Base-by-base conservation (phyloP, 176 grass and related monocot species). In the Puya raimondii region DNA sequence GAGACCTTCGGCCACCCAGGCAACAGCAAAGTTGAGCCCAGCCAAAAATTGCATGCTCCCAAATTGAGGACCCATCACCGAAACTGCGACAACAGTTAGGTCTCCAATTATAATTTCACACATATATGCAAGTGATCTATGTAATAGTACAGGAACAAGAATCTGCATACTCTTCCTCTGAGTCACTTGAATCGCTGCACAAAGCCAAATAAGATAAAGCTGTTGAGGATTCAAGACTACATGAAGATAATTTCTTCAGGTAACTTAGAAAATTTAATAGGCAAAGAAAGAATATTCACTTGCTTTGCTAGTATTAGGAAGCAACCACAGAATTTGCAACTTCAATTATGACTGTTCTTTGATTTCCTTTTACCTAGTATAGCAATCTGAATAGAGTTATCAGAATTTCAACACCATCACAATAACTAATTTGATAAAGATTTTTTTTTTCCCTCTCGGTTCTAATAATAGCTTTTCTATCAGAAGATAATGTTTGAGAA, bases 121-220 rank as follows among this genome's bases (percentile, higher is more conserved):
- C 23, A 72, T 48, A 58, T 72, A 72, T 72, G 70, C 70, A 72
- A 72, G 52, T 33, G 10, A 72, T 72, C 70, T 72, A 72, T 53
- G 56, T 33, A 54, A 72, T 56, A 72, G 23, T 48, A 72, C 70
- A 72, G 52, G 26, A 4, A 64, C 72, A 74, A 74, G 72, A 74
- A 74, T 74, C 72, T 50, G 17, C 72, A 29, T 74, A 74, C 61
- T 74, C 72, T 7, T 74, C 58, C 72, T 74, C 72, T 7, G 72
- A 74, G 59, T 74, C 72, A 13, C 72, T 74, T 50, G 58, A 74
- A 74, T 74, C 72, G 65, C 72, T 74, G 72, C 22, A 29, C 33
- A 50, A 65, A 47, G 65, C 13, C 11, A 50, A 65, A 64, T 15
- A 74, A 50, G 52, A 29, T n/a, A 65, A 61, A 59, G 20, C n/a